Evolutionary conservation across 2,329 filamentous ascomycete species (phyloP), one percentile per base, ranked within the genome.

Genomic region (Ophiostoma populinum): DNA sequence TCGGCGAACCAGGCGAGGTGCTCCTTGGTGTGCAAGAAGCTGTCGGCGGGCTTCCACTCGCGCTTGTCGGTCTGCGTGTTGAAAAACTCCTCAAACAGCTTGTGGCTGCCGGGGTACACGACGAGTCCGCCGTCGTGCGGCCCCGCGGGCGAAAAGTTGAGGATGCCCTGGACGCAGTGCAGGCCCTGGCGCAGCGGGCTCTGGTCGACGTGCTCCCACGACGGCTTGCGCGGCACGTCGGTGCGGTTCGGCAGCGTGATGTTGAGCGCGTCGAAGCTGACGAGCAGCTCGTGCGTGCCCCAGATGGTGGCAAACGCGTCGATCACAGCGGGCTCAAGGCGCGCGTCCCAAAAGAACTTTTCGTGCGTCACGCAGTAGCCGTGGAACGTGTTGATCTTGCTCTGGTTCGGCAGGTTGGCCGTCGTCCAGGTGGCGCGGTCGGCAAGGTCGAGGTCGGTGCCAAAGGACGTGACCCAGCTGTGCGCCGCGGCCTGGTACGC

Each of bases 181-280:
- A 51, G 24, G 3, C 49, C 49, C 7, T 32, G 36, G 4, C 42
- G 38, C 10, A 43, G 28, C 4, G 49, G 51, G 26, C 32, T 40
- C 42, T 55, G 52, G 38, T 55, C 53, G 17, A 51, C 40, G 32
- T 59, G 56, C 15, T 51, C 49, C 56, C 57, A 60, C 3, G 53
- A 42, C 8, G 22, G 33, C 15, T 45, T 49, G 6, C 25, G 30
- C 12, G 36, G 24, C 17, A 34, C 28, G 17, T 37, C 39, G 5
- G 7, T 15, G 21, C 49, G 47, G 38, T 48, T 46, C 5, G 55
- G 55, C 4, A 59, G 42, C 1, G 54, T 55, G 19, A 58, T 39
- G 41, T 58, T 57, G 42, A 56, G 43, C n/a, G 43, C 44, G 38
- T 59, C 56, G 27, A 58, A 59, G 5, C 48, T 52, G 28, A 44